Base-by-base conservation (phyloP, 2,329 filamentous ascomycete genomes). In the Pseudonectria foliicola region DNA sequence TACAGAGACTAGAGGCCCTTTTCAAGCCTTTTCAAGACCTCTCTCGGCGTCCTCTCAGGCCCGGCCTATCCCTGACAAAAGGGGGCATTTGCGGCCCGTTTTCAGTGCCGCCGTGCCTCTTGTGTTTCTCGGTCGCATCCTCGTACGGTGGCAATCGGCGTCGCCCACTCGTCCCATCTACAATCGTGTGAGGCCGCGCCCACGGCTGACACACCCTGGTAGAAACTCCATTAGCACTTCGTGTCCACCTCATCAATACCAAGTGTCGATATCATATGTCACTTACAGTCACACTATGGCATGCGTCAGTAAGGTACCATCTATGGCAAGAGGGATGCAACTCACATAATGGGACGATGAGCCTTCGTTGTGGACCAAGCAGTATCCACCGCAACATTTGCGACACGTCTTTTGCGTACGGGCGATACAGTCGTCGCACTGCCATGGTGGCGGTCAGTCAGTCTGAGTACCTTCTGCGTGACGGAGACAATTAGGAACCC, bases 291-390 rank as follows among this genome's bases (percentile, higher is more conserved):
- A 43, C 68, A 71, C 67, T 70, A 37, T 12, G 35, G 21, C 16
- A 8, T 25, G 14, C 7, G 48, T 67, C 50, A 64, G 61, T 42
- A 40, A 13, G 13, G 7, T 11, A 25, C 16, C n/a, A n/a, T 14
- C 10, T 7, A 8, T 11, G 7, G 13, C 5, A 23, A 14, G 18
- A 27, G 14, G 21, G 18, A 25, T 11, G 31, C n/a, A 16, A 63
- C 69, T 65, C 53, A 75, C 71, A 47, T 67, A 59, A 25, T 70
- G 79, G n/a, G 70, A 62, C 10, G 81, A 85, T 27, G 83, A 90
- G 12, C 85, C 85, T 46, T 88, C 84, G 47, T 93, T 88, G 55
- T 94, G 86, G 37, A 82, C 71, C 40, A 82, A 72, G 58, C 89
- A 95, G 57, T 93, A 95, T 34, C 85, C 84, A 35, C 83, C 82